Percentiles rank a stretch among this genome's conserved stretches.
Evolutionary conservation across 1,284 basidiomycete genomes (phyloP).

Genomic region (Agroathelia rolfsii): DNA sequence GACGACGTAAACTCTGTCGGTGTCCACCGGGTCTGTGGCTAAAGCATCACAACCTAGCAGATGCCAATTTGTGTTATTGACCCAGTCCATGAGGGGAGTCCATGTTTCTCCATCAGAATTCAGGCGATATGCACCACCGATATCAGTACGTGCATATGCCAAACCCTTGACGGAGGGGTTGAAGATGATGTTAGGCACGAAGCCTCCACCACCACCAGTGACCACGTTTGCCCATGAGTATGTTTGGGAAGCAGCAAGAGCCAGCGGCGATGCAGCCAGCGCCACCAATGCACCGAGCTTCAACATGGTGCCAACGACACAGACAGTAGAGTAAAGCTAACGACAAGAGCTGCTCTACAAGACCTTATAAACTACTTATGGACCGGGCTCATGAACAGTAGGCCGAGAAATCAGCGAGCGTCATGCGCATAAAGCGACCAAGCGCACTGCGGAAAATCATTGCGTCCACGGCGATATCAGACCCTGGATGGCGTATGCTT

Average conservation of each 20-base stretch:
- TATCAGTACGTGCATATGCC: conserved; percentile 56
- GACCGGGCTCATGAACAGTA: too few relatives aligned
- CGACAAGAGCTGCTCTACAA: too few relatives aligned
- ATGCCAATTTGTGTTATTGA: conserved; percentile 43
- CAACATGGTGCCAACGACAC: too few relatives aligned
- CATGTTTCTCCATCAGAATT: conserved; percentile 52
- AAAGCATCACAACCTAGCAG: conserved; percentile 60
- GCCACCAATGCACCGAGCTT: conserved; percentile 16
- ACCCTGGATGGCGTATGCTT: too few relatives aligned
- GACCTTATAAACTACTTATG: too few relatives aligned
- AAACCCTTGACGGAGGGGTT: conserved; percentile 46
- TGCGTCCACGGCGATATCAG: too few relatives aligned
- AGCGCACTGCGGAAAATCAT: too few relatives aligned
- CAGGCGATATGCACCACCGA: conserved; percentile 54
- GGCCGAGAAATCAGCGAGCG: too few relatives aligned
- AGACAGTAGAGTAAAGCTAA: too few relatives aligned
- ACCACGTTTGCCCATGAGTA: conserved; percentile 60
- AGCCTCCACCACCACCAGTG: conserved; percentile 38
- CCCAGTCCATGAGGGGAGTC: conserved; percentile 53
- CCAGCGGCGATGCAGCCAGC: conserved; percentile 22
- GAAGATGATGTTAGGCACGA: conserved; percentile 52
- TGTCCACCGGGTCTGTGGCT: conserved; percentile 49
- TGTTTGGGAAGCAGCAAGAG: conserved; percentile 31
- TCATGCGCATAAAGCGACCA: too few relatives aligned
- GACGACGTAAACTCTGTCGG: conserved; percentile 44